These are phyloP conservation scores for Cryptococcus sp. DNA, from an alignment of 1,284 basidiomycete species.

Conservation along the genomic window DNA sequence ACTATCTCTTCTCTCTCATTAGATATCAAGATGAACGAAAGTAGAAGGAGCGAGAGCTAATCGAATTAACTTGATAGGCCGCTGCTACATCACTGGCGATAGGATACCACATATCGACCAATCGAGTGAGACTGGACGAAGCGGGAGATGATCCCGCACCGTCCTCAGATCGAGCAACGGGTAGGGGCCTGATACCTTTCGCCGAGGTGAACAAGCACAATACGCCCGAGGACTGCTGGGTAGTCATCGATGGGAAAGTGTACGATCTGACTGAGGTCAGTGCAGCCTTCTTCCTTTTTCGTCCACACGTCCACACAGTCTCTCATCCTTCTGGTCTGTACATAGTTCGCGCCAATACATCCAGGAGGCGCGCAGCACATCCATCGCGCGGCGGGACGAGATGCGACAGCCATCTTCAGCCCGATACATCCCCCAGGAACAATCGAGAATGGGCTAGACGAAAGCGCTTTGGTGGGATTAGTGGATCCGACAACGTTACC, in stretches of 20 bases:
- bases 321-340: not conserved
- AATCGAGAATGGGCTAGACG: conserved; percentile 46
- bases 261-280: conserved; percentile 51
- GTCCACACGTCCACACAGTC: not conserved
- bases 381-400: conserved; percentile 45
- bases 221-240: conserved; percentile 46
- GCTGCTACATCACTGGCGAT: conserved; percentile 12
- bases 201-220: conserved; percentile 49
- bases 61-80: not conserved
- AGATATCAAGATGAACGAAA: not conserved
- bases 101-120: conserved; percentile 5
- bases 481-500: conserved; percentile 40
- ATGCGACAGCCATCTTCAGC: conserved; percentile 45
- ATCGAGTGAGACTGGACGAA: conserved; percentile 17
- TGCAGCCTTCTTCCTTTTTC: not conserved
- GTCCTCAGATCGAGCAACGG: conserved; percentile 18
- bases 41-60: not conserved
- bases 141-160: conserved; percentile 27
- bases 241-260: conserved; percentile 49
- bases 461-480: conserved; percentile 28
- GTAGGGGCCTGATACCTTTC: conserved; percentile 35
- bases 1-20: not conserved
- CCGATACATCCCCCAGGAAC: conserved; percentile 51
- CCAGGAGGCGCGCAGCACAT: conserved; percentile 47
- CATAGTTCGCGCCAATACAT: conserved; percentile 47